Evolutionary conservation across 352 stramenopile species (phyloP).

Genomic region (Pythium scleroteichum): DNA sequence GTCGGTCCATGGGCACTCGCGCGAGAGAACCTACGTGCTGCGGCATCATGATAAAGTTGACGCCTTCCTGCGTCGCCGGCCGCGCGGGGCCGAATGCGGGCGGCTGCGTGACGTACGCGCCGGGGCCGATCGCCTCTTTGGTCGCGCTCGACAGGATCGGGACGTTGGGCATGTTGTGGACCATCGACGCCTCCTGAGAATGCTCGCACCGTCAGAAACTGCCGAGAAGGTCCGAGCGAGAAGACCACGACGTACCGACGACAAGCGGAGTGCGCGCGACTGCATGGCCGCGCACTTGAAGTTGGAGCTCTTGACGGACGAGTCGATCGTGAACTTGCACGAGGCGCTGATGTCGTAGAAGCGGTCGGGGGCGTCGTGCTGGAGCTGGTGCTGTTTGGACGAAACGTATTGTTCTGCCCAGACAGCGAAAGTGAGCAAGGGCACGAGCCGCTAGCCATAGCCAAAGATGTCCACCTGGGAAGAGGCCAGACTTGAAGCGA

Average conservation of each 20-base stretch:
- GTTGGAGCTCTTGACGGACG: constrained; percentile 60
- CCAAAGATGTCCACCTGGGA: constrained; percentile 43
- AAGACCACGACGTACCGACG: constrained; percentile 38
- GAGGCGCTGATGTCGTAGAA: constrained; percentile 79
- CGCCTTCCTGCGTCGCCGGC: constrained; percentile 36
- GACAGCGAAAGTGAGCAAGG: neutral
- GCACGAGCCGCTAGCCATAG: neutral
- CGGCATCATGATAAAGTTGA: constrained; percentile 75
- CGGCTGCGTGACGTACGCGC: constrained; percentile 40
- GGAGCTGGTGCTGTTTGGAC: constrained; percentile 57
- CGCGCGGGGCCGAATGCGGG: constrained; percentile 13
- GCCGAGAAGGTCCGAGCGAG: neutral
- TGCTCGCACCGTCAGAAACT: neutral
- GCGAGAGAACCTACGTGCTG: constrained; percentile 42
- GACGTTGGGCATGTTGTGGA: constrained; percentile 72
- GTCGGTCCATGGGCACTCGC: neutral
- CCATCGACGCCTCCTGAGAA: constrained; percentile 58
- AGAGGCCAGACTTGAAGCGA: constrained; percentile 67
- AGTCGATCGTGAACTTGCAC: constrained; percentile 69
- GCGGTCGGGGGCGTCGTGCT: constrained; percentile 55
- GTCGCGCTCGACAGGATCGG: constrained; percentile 59
- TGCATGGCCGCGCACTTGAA: constrained; percentile 71
- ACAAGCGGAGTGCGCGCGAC: constrained; percentile 50
- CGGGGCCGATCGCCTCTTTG: constrained; percentile 50
- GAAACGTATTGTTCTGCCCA: constrained; percentile 62